Base-by-base conservation (phyloP, 495 filamentous ascomycete species). In the Lasiosphaeria hispida region DNA sequence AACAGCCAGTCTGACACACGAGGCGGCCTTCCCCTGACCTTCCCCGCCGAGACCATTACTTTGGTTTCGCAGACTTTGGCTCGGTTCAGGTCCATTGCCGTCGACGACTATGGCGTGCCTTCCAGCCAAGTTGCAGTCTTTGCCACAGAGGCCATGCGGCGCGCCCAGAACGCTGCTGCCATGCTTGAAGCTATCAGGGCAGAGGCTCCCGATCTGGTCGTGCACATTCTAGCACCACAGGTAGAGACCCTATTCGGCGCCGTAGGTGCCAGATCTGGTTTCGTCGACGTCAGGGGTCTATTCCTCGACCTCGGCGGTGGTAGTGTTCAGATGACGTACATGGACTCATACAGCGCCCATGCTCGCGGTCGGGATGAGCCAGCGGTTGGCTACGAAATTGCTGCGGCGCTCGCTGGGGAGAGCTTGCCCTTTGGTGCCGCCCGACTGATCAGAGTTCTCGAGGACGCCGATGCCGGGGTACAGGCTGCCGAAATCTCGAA, bases 291-390 rank as follows among this genome's bases (percentile, higher is more conserved):
- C 11, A 64, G 77, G 30, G 85, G 90, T 0, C 72, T 97, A 17
- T 87, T 93, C 17, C 87, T 97, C 71, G 92, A 97, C 67, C 80
- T 97, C 0, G 92, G 92, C 2, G 92, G 92, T 2, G 92, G 92
- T 1, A 95, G 90, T 62, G 89, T 91, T 52, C 92, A 97, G 73
- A 85, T 96, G 75, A 91, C 89, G 7, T 96, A 91, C 81, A 79
- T 96, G 66, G 75, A 85, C 48, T 84, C 86, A 0, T 83, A 63
- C 64, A 78, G 14, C 61, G 68, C 19, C 15, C 57, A 55, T 19
- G 17, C 40, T 19, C 7, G 76, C 74, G 0, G 68, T 77, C 1
- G 68, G 83, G 10, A 85, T 79, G 63, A 75, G 82, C 13, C 83
- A 78, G 60, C 74, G 7, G 4, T 61, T 4, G 60, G 57, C 15